These are phyloP conservation scores for Naganishia kalamii DNA, from an alignment of 768 basidiomycete species.

Conservation along the genomic window DNA sequence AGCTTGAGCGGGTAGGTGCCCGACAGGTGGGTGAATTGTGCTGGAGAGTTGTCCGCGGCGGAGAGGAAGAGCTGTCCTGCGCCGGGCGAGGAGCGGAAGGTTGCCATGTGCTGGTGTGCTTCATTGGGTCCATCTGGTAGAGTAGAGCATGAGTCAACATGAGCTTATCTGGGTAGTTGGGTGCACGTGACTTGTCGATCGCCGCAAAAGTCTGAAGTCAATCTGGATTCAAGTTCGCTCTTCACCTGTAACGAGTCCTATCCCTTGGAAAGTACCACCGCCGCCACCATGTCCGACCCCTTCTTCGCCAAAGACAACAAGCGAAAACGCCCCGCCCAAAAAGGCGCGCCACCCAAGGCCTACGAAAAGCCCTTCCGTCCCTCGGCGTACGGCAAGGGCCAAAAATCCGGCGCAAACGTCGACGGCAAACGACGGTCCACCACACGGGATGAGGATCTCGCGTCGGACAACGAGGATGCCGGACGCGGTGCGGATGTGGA, in stretches of 20 bases:
- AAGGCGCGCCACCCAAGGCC: slow-evolving; percentile 34
- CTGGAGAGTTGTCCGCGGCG: neutral
- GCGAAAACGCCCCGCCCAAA: slow-evolving; percentile 46
- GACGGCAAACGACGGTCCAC: slow-evolving; percentile 31
- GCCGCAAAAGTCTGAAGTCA: slow-evolving; percentile 10
- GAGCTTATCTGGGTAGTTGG: no score
- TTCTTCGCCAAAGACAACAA: slow-evolving; percentile 60
- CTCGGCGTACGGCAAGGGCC: slow-evolving; percentile 37
- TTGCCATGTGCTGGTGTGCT: neutral
- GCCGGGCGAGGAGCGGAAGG: neutral
- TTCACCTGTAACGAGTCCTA: no score
- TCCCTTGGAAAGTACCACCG: neutral
- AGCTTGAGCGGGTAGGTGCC: slow-evolving; percentile 84
- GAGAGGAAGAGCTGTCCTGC: slow-evolving; percentile 5
- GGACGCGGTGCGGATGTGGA: slow-evolving; percentile 52
- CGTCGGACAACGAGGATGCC: slow-evolving; percentile 28
- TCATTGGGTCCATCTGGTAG: no score
- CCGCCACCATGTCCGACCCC: slow-evolving; percentile 63
- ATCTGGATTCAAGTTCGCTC: neutral
- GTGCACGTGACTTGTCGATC: no score
- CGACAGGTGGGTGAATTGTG: slow-evolving; percentile 62
- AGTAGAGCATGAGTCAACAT: slow-evolving; percentile 3
- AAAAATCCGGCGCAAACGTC: slow-evolving; percentile 21
- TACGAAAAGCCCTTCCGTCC: slow-evolving; percentile 45
- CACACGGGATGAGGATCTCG: slow-evolving; percentile 22